Conservation (phyloP, 2,329 filamentous ascomycete genomes). For the Penicillium sp. region DNA sequence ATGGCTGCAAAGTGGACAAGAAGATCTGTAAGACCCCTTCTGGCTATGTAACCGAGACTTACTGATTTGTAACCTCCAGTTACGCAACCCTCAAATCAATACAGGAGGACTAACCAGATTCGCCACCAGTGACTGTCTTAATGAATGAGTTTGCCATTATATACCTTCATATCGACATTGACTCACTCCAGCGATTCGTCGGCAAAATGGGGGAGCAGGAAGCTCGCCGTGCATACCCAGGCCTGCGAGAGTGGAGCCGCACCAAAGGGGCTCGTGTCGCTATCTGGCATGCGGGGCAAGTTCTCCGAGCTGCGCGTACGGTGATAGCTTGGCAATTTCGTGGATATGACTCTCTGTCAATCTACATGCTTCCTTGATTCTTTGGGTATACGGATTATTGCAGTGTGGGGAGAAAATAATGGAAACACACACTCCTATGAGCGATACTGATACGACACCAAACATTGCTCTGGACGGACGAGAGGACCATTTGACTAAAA, state of each 20-base stretch:
- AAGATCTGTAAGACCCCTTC: slow-evolving; percentile 8
- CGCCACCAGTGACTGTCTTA: slow-evolving; percentile 5
- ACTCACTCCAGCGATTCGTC: slow-evolving; percentile 15
- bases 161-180: slow-evolving; percentile 15
- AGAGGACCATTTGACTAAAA: neutral
- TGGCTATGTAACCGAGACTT: neutral
- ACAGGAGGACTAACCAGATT: neutral
- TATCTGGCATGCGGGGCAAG: slow-evolving; percentile 17
- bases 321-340: slow-evolving; percentile 9
- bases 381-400: slow-evolving; percentile 16
- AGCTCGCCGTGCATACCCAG: slow-evolving; percentile 14
- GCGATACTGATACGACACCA: slow-evolving; percentile 2
- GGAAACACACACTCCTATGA: slow-evolving; percentile 4
- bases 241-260: slow-evolving; percentile 14
- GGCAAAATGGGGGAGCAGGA: slow-evolving; percentile 15
- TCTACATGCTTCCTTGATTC: slow-evolving; percentile 14
- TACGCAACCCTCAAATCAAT: slow-evolving; percentile 6
- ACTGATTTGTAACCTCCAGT: neutral
- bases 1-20: slow-evolving; percentile 18
- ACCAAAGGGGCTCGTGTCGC: slow-evolving; percentile 14
- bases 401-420: slow-evolving; percentile 9
- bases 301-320: slow-evolving; percentile 11
- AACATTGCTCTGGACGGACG: slow-evolving; percentile 8
- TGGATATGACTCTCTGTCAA: slow-evolving; percentile 14
- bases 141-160: slow-evolving; percentile 16